phyloP scores from a whole-genome alignment of 2,329 filamentous ascomycete species.

The Fusarium hainanense region DNA sequence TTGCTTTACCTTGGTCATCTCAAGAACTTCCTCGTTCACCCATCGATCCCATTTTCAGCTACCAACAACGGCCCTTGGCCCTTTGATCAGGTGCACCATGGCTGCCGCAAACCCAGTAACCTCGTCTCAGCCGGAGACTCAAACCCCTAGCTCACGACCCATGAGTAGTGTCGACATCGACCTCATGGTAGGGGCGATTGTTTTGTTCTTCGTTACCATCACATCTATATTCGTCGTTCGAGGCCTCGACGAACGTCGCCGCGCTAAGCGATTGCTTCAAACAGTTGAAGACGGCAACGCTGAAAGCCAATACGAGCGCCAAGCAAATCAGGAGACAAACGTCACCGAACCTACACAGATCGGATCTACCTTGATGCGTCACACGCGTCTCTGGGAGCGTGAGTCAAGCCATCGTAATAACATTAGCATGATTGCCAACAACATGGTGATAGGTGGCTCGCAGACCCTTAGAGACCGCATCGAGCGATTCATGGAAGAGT shows the following conservation, averaged over 20 bases:
- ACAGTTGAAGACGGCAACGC: conserved; percentile 27
- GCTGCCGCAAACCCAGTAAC: not conserved
- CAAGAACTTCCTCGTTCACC: not conserved
- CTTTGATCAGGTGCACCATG: not conserved
- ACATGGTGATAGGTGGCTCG: not conserved
- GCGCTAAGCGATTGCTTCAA: conserved; percentile 1
- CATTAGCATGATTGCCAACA: not conserved
- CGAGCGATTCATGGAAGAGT: not conserved
- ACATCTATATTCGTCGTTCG: conserved; percentile 42
- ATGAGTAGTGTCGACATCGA: conserved; percentile 46
- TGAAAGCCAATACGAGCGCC: not conserved
- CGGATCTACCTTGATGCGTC: not conserved
- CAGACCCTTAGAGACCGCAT: not conserved
- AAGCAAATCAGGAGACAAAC: not conserved
- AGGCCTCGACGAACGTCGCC: conserved; percentile 24
- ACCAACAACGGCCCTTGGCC: not conserved
- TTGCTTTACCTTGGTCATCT: not conserved
- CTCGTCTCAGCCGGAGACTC: not conserved
- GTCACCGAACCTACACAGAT: not conserved
- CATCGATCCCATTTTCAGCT: not conserved
- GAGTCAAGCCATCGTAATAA: not conserved
- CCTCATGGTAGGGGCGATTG: conserved; percentile 41
- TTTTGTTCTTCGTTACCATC: conserved; percentile 40
- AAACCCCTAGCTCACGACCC: not conserved
- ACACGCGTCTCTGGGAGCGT: conserved; percentile 1